phyloP scores from a whole-genome alignment of 441 rosid genomes.

The Adansonia madagascariensis region DNA sequence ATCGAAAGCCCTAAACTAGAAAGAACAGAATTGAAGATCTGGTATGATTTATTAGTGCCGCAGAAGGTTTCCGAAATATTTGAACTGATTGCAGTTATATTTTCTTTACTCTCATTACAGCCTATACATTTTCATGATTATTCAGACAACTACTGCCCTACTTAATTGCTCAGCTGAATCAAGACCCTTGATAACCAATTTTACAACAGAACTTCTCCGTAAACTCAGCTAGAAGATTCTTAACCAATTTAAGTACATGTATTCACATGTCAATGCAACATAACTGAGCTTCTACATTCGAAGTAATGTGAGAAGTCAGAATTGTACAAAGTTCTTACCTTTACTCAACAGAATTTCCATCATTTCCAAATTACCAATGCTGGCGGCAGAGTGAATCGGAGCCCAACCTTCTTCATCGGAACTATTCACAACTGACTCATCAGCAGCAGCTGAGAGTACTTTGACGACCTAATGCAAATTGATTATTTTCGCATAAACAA shows the following conservation, averaged over 20 bases:
- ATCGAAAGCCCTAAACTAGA: not conserved
- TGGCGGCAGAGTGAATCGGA: constrained; percentile 81
- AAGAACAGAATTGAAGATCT: not conserved
- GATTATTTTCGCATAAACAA: constrained; percentile 7
- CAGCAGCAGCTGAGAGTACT: constrained; percentile 49
- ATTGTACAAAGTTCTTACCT: constrained; percentile 39
- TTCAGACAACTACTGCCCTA: not conserved
- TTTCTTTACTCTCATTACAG: not conserved
- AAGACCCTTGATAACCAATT: not conserved
- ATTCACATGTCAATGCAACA: not conserved
- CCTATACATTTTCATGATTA: too few species aligned
- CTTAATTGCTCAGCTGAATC: not conserved
- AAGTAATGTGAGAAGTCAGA: not conserved
- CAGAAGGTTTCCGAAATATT: not conserved
- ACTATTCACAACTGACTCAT: constrained; percentile 55
- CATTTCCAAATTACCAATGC: constrained; percentile 72
- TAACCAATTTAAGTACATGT: not conserved
- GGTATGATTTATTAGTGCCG: not conserved
- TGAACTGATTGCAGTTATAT: not conserved
- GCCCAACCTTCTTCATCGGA: constrained; percentile 96
- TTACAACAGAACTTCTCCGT: not conserved
- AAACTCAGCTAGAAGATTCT: not conserved
- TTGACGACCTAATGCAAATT: constrained; percentile 55
- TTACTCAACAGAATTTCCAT: constrained; percentile 56
- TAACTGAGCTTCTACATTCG: not conserved